Conservation (phyloP, 306 rosid genomes). For the Vigna unguiculata region DNA sequence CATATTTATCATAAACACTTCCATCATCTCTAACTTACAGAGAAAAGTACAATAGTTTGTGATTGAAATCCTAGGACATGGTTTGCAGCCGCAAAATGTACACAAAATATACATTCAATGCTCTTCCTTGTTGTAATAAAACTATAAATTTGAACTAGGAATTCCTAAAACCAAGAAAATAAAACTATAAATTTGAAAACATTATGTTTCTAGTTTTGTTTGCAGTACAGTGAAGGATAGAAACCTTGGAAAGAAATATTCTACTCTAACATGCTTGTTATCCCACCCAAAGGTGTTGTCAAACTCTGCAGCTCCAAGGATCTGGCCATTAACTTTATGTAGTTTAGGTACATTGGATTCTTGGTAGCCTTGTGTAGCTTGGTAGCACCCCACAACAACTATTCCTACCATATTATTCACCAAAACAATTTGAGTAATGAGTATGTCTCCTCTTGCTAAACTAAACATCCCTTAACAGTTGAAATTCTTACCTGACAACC, state of each 20-base stretch:
- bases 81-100: no score
- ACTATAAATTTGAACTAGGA: slow-evolving; percentile 84
- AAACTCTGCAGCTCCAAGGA: slow-evolving; percentile 84
- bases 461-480: background rate
- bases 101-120: no score
- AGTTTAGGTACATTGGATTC: slow-evolving; percentile 73
- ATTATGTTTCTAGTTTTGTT: background rate
- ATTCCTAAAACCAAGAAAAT: slow-evolving; percentile 59
- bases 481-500: slow-evolving; percentile 76
- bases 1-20: no score
- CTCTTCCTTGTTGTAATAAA: no score
- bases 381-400: slow-evolving; percentile 98
- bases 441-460: background rate
- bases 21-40: no score
- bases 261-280: slow-evolving; percentile 98
- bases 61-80: no score
- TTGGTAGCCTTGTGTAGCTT: slow-evolving; percentile 97
- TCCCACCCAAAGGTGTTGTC: slow-evolving; percentile 99
- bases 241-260: slow-evolving; percentile 93
- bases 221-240: background rate
- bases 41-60: no score
- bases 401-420: slow-evolving; percentile 63
- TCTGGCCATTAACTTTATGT: slow-evolving; percentile 91
- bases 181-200: background rate
- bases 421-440: background rate